Evolutionary conservation across 164 flowering plant genomes (phyloP).

Genomic region (grape (Vitis vinifera)): ASM3070453v1 NC_081818.1:23886001-23886500

Average conservation of each 20-base stretch:
- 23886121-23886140: background rate
- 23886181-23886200: no score
- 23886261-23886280: slow-evolving; percentile 22
- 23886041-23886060: slow-evolving; percentile 41
- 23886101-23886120: background rate
- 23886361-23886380: slow-evolving; percentile 9
- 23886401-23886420: background rate
- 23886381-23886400: background rate
- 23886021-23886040: slow-evolving; percentile 13
- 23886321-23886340: slow-evolving; percentile 40
- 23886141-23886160: background rate
- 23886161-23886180: no score
- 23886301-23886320: slow-evolving; percentile 50
- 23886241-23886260: no score
- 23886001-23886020: slow-evolving; percentile 18
- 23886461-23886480: background rate
- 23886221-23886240: no score
- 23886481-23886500: no score
- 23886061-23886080: slow-evolving; percentile 14
- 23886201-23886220: no score
- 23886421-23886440: background rate
- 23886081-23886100: background rate
- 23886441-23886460: background rate
- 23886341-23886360: slow-evolving; percentile 24
- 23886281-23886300: slow-evolving; percentile 28